These are phyloP conservation scores for Aspergillus piperis DNA, from an alignment of 2,329 filamentous ascomycete species.

Conservation along the genomic window DNA sequence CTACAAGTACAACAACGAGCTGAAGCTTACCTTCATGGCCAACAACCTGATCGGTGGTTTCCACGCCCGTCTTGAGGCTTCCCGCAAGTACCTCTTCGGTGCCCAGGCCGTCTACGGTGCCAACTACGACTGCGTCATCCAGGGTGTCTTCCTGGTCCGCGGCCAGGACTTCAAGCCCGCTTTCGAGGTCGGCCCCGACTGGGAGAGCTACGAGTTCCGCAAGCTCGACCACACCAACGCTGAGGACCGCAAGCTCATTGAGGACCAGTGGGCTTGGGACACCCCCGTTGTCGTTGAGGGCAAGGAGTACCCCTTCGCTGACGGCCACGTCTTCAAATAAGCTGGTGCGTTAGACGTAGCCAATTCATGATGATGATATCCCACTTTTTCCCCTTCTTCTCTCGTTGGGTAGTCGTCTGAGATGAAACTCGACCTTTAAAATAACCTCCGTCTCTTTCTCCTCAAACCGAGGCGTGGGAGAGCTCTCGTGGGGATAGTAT, in stretches of 20 bases:
- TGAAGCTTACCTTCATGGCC: conserved; percentile 97
- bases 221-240: conserved; percentile 90
- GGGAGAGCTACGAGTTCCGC: conserved; percentile 92
- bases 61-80: conserved; percentile 94
- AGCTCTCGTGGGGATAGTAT: not conserved
- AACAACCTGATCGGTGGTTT: conserved; percentile 98
- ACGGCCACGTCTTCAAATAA: conserved; percentile 99
- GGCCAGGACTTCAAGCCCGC: conserved; percentile 82
- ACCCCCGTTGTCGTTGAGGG: conserved; percentile 75
- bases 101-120: conserved; percentile 83
- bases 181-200: conserved; percentile 96
- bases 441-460: conserved; percentile 2
- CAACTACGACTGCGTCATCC: conserved; percentile 85
- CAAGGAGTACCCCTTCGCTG: conserved; percentile 85
- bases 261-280: conserved; percentile 91
- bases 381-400: conserved; percentile 10
- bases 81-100: conserved; percentile 98
- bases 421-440: conserved; percentile 12
- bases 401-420: conserved; percentile 10
- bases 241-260: conserved; percentile 82
- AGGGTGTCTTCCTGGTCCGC: conserved; percentile 92
- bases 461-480: not conserved
- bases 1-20: conserved; percentile 99
- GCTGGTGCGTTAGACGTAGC: conserved; percentile 31
- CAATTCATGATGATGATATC: conserved; percentile 25